phyloP scores from a whole-genome alignment of 345 rosid genomes.

The Lagerstroemia speciosa region DNA sequence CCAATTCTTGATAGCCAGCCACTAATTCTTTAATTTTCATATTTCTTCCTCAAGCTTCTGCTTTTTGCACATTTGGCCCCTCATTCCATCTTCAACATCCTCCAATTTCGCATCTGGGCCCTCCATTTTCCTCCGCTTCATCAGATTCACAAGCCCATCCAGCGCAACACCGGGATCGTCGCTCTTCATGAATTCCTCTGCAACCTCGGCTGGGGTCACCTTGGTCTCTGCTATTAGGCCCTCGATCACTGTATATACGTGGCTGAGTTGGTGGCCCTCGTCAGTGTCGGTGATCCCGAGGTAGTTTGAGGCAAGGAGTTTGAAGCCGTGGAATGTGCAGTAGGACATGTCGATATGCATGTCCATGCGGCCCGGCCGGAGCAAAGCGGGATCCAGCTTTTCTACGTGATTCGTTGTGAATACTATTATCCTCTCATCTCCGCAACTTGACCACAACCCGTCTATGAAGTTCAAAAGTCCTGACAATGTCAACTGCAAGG shows the following conservation, averaged over 20 bases:
- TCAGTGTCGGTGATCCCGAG: conserved; percentile 27
- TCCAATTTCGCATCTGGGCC: neutral
- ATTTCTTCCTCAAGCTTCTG: neutral
- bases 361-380: conserved; percentile 62
- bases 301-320: conserved; percentile 29
- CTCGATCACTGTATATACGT: conserved; percentile 17
- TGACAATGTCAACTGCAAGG: conserved; percentile 34
- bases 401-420: conserved; percentile 54
- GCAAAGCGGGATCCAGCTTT: conserved; percentile 51
- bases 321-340: conserved; percentile 36
- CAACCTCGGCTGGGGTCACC: conserved; percentile 48
- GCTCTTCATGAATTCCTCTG: conserved; percentile 40
- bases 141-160: conserved; percentile 28
- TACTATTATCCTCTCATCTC: conserved; percentile 49
- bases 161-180: conserved; percentile 28
- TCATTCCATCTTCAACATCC: neutral
- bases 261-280: neutral
- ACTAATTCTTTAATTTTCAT: no score
- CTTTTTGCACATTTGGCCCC: neutral
- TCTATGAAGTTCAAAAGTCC: conserved; percentile 60
- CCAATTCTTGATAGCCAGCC: neutral
- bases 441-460: conserved; percentile 55
- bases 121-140: conserved; percentile 7
- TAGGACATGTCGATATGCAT: conserved; percentile 43
- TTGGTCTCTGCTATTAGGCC: conserved; percentile 27